Evolutionary conservation across 2,329 filamentous ascomycete species (phyloP).

Genomic region (Hypoxylon sp.): DNA sequence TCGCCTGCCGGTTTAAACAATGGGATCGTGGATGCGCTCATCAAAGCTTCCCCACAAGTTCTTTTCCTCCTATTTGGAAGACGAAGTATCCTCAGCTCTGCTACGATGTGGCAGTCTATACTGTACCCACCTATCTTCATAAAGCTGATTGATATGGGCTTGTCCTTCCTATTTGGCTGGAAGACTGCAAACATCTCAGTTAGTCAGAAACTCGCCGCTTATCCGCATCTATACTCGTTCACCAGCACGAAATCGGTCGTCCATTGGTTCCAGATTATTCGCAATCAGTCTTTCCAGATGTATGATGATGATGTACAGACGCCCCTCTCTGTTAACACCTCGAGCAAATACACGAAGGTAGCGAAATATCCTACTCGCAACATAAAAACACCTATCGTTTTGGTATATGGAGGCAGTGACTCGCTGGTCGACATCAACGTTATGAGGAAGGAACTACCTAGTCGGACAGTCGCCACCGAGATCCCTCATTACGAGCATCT

Average conservation of each 20-base stretch:
- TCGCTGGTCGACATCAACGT: constrained; percentile 92
- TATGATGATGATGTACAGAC: constrained; percentile 93
- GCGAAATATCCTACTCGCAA: constrained; percentile 96
- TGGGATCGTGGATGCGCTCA: constrained; percentile 88
- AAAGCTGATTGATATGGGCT: constrained; percentile 81
- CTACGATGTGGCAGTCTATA: constrained; percentile 97
- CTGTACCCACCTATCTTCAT: constrained; percentile 95
- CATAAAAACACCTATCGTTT: constrained; percentile 92
- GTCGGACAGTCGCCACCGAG: constrained; percentile 83
- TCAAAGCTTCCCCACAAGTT: constrained; percentile 92
- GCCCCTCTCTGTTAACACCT: constrained; percentile 73
- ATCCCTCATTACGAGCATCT: constrained; percentile 95
- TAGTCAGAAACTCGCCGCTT: constrained; percentile 92
- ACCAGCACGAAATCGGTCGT: constrained; percentile 97
- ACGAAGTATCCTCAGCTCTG: constrained; percentile 87
- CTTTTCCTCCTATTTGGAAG: constrained; percentile 93
- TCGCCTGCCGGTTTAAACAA: constrained; percentile 90
- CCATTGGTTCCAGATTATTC: constrained; percentile 99
- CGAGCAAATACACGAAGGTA: constrained; percentile 91
- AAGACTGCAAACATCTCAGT: constrained; percentile 81
- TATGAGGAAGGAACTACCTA: constrained; percentile 89
- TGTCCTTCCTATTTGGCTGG: constrained; percentile 91
- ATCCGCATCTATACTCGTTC: constrained; percentile 95
- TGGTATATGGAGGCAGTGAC: constrained; percentile 93
- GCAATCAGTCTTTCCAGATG: constrained; percentile 96